A percentile compares a stretch with the other conserved stretches of the same genome.
These are phyloP conservation scores for Madurella mycetomatis DNA, from an alignment of 2,329 filamentous ascomycete species.

Conservation along the genomic window DNA sequence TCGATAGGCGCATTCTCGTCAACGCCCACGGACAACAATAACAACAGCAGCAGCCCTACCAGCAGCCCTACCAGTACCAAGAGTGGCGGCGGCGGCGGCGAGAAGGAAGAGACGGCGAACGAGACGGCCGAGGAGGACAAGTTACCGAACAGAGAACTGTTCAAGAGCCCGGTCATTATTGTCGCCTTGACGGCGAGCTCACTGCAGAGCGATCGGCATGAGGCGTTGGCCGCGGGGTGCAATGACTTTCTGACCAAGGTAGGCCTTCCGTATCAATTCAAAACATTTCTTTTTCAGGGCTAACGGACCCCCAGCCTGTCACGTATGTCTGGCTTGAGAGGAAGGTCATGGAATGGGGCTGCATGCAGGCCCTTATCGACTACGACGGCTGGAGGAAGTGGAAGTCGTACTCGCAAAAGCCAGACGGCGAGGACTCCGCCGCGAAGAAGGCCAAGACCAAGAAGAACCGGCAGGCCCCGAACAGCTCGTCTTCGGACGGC, in stretches of 20 bases:
- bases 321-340: constrained; percentile 96
- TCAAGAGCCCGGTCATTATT: constrained; percentile 97
- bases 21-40: constrained; percentile 44
- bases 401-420: constrained; percentile 70
- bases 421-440: constrained; percentile 33
- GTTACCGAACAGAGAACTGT: constrained; percentile 63
- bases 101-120: constrained; percentile 37
- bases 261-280: constrained; percentile 27
- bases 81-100: constrained; percentile 23
- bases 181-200: constrained; percentile 93
- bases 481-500: constrained; percentile 13
- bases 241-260: constrained; percentile 99
- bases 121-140: constrained; percentile 62
- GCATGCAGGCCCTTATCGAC: constrained; percentile 98
- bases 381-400: constrained; percentile 97
- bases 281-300: neutral
- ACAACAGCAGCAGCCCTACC: constrained; percentile 30
- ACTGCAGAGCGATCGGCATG: constrained; percentile 90
- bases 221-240: constrained; percentile 89
- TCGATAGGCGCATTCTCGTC: constrained; percentile 86
- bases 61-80: neutral
- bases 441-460: constrained; percentile 22
- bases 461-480: constrained; percentile 15
- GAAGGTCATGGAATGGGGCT: constrained; percentile 99
- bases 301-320: constrained; percentile 62